Conservation (phyloP, 371 early-diverging fungal species). For the Mortierella sp. region DNA sequence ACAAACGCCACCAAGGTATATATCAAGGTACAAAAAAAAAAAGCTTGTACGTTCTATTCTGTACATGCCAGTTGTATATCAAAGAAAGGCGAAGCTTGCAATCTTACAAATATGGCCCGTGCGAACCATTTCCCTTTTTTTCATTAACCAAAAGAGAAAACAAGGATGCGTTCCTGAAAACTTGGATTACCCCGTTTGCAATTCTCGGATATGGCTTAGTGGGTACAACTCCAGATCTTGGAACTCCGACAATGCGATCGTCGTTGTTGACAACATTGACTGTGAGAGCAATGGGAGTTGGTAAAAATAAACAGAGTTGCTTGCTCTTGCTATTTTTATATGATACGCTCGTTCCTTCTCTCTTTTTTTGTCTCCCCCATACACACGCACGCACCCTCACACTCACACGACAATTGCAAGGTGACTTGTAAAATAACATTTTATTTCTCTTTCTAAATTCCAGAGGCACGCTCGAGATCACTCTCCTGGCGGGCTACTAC, state of each 20-base stretch:
- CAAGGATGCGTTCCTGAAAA: constrained; percentile 16
- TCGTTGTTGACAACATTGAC: constrained; percentile 17
- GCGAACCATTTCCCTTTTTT: background rate
- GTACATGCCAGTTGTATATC: background rate
- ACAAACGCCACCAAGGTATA: background rate
- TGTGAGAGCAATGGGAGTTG: constrained; percentile 19
- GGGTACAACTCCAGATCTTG: constrained; percentile 24
- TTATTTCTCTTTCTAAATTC: background rate
- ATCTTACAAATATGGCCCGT: background rate
- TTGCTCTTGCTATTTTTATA: background rate
- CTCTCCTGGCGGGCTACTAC: constrained; percentile 17
- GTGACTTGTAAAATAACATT: background rate
- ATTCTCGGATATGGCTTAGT: constrained; percentile 20
- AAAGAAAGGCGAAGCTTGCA: background rate
- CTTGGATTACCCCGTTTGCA: constrained; percentile 18
- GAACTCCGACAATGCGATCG: background rate
- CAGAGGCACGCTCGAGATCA: constrained; percentile 8
- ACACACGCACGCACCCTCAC: no score
- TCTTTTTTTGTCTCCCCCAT: background rate
- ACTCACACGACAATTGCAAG: no score
- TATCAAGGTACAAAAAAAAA: background rate
- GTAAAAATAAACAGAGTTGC: constrained; percentile 10
- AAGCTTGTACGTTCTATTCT: background rate
- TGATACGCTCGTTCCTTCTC: background rate
- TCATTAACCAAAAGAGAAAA: background rate